Evolutionary conservation across 2,329 filamentous ascomycete species (phyloP).

Genomic region (Talaromyces sp.): DNA sequence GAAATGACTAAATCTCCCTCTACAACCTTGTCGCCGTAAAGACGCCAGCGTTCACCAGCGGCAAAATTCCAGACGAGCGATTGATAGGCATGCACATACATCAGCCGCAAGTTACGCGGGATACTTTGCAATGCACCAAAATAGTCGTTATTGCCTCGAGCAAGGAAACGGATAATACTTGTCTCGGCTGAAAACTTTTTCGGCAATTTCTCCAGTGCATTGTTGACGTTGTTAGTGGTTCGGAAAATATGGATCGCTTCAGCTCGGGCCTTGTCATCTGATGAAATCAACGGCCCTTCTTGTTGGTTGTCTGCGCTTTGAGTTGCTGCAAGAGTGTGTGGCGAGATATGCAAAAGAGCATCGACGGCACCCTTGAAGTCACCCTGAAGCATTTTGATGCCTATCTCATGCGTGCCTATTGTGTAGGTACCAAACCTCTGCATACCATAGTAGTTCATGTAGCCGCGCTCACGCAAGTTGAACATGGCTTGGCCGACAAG

Average conservation of each 20-base stretch:
- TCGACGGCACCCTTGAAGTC: constrained; percentile 77
- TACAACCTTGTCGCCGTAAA: constrained; percentile 67
- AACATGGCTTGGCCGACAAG: constrained; percentile 55
- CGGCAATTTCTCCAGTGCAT: constrained; percentile 66
- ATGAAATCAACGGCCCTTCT: constrained; percentile 50
- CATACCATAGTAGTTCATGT: constrained; percentile 97
- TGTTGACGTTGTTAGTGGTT: constrained; percentile 52
- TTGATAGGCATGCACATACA: constrained; percentile 98
- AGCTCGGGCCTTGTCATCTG: constrained; percentile 75
- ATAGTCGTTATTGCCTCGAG: constrained; percentile 58
- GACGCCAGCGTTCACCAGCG: constrained; percentile 72
- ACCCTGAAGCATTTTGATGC: constrained; percentile 73
- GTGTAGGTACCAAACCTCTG: constrained; percentile 90
- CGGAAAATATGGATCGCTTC: constrained; percentile 71
- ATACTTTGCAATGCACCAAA: constrained; percentile 76
- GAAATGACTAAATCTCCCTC: constrained; percentile 78
- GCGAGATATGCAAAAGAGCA: constrained; percentile 68
- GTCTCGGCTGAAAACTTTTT: constrained; percentile 75
- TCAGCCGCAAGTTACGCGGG: constrained; percentile 73
- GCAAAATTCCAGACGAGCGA: constrained; percentile 89
- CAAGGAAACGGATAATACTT: constrained; percentile 72
- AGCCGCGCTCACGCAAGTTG: constrained; percentile 68
- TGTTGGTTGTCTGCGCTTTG: constrained; percentile 41
- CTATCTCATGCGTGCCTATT: constrained; percentile 78
- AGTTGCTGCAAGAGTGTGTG: constrained; percentile 55